phyloP scores from a whole-genome alignment of 2,329 filamentous ascomycete species.

The Aspergillus hiratsukae region DNA sequence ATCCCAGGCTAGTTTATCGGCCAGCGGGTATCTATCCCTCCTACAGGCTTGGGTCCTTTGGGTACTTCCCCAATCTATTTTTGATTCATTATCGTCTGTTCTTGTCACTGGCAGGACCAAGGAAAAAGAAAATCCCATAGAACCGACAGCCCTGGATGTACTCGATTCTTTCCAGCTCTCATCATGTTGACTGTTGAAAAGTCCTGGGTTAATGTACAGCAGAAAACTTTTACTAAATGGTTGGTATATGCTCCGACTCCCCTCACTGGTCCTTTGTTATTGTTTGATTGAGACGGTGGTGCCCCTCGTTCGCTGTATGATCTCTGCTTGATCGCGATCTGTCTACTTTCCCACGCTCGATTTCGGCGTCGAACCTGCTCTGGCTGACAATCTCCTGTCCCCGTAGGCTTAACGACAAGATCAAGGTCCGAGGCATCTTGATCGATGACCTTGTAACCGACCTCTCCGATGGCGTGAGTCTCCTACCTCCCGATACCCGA shows the following conservation, averaged over 20 bases:
- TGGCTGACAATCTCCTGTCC: slow-evolving; percentile 1
- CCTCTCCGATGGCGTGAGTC: slow-evolving; percentile 84
- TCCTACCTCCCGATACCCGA: background rate
- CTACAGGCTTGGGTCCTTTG: background rate
- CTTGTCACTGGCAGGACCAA: background rate
- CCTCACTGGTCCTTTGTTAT: background rate
- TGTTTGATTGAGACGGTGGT: background rate
- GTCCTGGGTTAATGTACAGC: slow-evolving; percentile 73
- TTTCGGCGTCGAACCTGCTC: background rate
- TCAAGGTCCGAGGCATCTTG: slow-evolving; percentile 70
- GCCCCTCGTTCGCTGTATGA: background rate
- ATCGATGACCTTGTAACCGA: slow-evolving; percentile 85
- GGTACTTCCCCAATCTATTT: background rate
- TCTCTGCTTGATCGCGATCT: slow-evolving; percentile 2
- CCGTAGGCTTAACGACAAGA: slow-evolving; percentile 87
- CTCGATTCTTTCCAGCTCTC: slow-evolving; percentile 15
- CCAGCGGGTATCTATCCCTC: background rate
- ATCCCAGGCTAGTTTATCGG: slow-evolving; percentile 7
- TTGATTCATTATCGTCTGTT: slow-evolving; percentile 2
- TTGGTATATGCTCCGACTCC: slow-evolving; percentile 28
- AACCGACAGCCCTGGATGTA: slow-evolving; percentile 27
- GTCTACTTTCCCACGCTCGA: background rate
- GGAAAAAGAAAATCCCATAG: background rate
- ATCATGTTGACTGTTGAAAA: slow-evolving; percentile 52
- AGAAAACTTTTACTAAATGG: slow-evolving; percentile 99